These are phyloP conservation scores for Davidsoniella neocaledoniae DNA, from an alignment of 2,329 filamentous ascomycete genomes.

Conservation along the genomic window DNA sequence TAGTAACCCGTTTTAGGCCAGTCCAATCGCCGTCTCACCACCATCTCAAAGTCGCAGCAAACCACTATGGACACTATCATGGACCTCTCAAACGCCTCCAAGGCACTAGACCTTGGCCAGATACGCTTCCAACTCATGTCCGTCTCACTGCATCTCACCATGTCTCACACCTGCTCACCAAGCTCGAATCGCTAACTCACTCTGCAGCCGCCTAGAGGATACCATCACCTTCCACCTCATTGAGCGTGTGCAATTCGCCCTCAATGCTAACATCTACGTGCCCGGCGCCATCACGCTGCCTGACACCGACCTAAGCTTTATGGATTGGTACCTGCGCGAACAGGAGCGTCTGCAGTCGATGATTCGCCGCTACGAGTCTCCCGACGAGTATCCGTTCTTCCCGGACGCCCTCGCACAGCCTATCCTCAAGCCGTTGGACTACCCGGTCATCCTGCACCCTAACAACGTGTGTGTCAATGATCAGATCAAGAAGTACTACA, in stretches of 20 bases:
- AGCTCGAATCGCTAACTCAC: constrained; percentile 1
- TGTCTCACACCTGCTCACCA: neutral
- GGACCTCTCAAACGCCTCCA: constrained; percentile 67
- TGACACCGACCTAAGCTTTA: constrained; percentile 55
- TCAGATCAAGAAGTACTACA: constrained; percentile 74
- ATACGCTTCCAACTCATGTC: constrained; percentile 93
- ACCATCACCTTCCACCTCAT: constrained; percentile 96
- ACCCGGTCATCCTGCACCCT: constrained; percentile 71
- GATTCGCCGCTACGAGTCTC: constrained; percentile 86
- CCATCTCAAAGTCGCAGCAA: too few species aligned
- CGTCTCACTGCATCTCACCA: constrained; percentile 18
- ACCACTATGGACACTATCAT: constrained; percentile 71
- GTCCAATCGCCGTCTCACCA: too few species aligned
- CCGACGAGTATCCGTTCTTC: constrained; percentile 97
- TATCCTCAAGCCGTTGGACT: constrained; percentile 73
- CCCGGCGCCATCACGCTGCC: constrained; percentile 69
- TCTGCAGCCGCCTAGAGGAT: constrained; percentile 76
- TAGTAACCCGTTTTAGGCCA: too few species aligned
- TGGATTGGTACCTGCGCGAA: constrained; percentile 85
- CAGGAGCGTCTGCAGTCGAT: constrained; percentile 84
- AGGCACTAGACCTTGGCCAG: constrained; percentile 74
- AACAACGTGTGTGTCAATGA: constrained; percentile 86
- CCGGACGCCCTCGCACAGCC: constrained; percentile 60
- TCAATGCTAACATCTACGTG: constrained; percentile 75
- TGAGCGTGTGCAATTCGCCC: constrained; percentile 91